Evolutionary conservation across 2,329 filamentous ascomycete species (phyloP).

Genomic region (Fusarium kyushuense): DNA sequence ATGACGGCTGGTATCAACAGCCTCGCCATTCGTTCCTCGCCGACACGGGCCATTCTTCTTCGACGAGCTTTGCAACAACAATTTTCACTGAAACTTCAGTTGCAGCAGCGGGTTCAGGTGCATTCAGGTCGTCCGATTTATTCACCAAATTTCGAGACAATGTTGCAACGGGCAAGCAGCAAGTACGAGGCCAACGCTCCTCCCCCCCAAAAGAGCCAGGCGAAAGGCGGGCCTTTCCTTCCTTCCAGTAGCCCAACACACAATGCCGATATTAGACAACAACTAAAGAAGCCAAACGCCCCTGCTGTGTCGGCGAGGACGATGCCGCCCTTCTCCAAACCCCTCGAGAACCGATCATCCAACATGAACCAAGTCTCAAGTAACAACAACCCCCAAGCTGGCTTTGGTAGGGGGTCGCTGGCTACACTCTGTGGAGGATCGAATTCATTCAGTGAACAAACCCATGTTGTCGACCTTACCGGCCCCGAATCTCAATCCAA

Average conservation of each 20-base stretch:
- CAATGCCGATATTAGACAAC: conserved; percentile 63
- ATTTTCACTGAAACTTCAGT: conserved; percentile 14
- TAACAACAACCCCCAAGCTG: conserved; percentile 18
- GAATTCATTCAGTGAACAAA: conserved; percentile 59
- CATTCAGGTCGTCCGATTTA: conserved; percentile 34
- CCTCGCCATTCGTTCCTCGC: conserved; percentile 54
- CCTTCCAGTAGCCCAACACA: conserved; percentile 66
- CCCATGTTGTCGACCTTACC: conserved; percentile 53
- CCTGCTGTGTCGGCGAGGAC: conserved; percentile 58
- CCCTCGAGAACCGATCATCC: conserved; percentile 48
- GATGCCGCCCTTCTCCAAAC: conserved; percentile 44
- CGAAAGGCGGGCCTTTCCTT: conserved; percentile 65
- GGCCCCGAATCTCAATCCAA: conserved; percentile 47
- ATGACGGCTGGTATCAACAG: conserved; percentile 53
- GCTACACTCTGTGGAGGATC: conserved; percentile 59
- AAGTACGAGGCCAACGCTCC: conserved; percentile 55
- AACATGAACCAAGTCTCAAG: conserved; percentile 50
- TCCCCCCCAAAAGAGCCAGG: conserved; percentile 49
- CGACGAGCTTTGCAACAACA: conserved; percentile 39
- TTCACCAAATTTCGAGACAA: conserved; percentile 45
- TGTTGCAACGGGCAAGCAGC: conserved; percentile 55
- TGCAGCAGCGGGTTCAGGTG: conserved; percentile 42
- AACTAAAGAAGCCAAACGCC: conserved; percentile 60
- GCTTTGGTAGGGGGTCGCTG: conserved; percentile 47
- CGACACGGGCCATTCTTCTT: conserved; percentile 48